phyloP scores from a whole-genome alignment of 1,284 basidiomycete genomes.

The Stygiomarasmius scandens region DNA sequence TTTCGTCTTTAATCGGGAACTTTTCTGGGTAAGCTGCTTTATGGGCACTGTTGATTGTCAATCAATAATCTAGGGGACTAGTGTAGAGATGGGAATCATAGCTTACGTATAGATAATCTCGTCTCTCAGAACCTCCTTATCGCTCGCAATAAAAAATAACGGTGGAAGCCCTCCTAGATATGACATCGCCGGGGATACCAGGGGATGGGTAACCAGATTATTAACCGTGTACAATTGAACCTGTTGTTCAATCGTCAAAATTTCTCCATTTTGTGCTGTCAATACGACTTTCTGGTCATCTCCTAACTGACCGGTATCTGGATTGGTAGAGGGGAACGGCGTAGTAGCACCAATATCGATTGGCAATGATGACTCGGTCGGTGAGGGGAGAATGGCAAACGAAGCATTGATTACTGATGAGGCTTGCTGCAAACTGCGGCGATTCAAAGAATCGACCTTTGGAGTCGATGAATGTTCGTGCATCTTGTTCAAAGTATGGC shows the following conservation, averaged over 20 bases:
- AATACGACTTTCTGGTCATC: slow-evolving; percentile 42
- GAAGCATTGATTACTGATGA: slow-evolving; percentile 20
- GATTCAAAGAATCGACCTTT: neutral
- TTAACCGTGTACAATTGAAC: slow-evolving; percentile 92
- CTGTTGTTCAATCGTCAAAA: slow-evolving; percentile 64
- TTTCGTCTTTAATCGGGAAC: slow-evolving; percentile 69
- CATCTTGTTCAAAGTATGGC: slow-evolving; percentile 49
- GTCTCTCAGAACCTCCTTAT: slow-evolving; percentile 91
- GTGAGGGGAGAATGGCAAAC: neutral
- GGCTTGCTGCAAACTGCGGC: neutral
- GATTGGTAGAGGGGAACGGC: slow-evolving; percentile 38
- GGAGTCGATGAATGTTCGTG: slow-evolving; percentile 11
- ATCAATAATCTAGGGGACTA: too few species aligned
- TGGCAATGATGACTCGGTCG: slow-evolving; percentile 22
- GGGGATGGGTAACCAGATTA: slow-evolving; percentile 80
- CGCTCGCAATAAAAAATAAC: slow-evolving; percentile 82
- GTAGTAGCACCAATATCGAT: slow-evolving; percentile 51
- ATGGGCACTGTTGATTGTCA: slow-evolving; percentile 68
- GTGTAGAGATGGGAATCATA: neutral
- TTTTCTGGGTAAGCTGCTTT: slow-evolving; percentile 85
- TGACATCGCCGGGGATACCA: slow-evolving; percentile 81
- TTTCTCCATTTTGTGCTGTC: slow-evolving; percentile 49
- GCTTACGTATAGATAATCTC: slow-evolving; percentile 88
- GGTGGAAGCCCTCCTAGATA: slow-evolving; percentile 94
- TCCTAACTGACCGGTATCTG: slow-evolving; percentile 10